These are phyloP conservation scores for Wickerhamomyces sydowiorum DNA, from an alignment of 805 yeast species.

Conservation along the genomic window DNA sequence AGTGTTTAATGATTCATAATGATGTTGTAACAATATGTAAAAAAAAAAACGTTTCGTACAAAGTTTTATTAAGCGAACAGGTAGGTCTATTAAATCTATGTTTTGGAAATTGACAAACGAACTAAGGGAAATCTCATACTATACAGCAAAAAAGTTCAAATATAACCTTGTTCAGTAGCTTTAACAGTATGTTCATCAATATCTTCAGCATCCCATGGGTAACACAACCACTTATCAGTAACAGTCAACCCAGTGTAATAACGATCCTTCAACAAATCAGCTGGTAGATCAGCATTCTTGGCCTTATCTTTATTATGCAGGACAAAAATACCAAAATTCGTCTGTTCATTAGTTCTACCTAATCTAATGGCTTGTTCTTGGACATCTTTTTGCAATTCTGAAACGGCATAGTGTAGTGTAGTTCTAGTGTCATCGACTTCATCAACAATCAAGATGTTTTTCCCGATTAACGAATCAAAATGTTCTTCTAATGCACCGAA, in stretches of 20 bases:
- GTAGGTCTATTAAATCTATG: no score
- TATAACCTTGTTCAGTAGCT: constrained; percentile 65
- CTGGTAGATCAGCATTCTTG: constrained; percentile 70
- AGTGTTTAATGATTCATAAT: constrained; percentile 32
- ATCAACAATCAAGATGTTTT: constrained; percentile 75
- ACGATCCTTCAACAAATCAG: constrained; percentile 51
- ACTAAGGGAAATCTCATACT: no score
- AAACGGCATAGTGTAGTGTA: constrained; percentile 76
- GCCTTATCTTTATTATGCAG: constrained; percentile 80
- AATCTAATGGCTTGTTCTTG: constrained; percentile 51
- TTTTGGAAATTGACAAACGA: no score
- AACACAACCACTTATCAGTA: constrained; percentile 79
- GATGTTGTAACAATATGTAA: constrained; percentile 3
- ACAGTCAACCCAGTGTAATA: constrained; percentile 73
- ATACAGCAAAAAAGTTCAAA: constrained; percentile 18
- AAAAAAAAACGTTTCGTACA: no score
- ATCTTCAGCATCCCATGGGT: constrained; percentile 86
- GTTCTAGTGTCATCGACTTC: constrained; percentile 94
- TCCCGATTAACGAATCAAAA: constrained; percentile 74
- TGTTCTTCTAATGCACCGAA: constrained; percentile 65
- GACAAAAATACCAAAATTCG: constrained; percentile 72
- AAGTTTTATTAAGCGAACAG: no score
- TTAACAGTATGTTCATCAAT: constrained; percentile 68
- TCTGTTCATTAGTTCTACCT: constrained; percentile 53
- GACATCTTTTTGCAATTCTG: constrained; percentile 60